These are phyloP conservation scores for Gnomoniopsis smithogilvyi DNA, from an alignment of 2,329 filamentous ascomycete species.

Conservation along the genomic window DNA sequence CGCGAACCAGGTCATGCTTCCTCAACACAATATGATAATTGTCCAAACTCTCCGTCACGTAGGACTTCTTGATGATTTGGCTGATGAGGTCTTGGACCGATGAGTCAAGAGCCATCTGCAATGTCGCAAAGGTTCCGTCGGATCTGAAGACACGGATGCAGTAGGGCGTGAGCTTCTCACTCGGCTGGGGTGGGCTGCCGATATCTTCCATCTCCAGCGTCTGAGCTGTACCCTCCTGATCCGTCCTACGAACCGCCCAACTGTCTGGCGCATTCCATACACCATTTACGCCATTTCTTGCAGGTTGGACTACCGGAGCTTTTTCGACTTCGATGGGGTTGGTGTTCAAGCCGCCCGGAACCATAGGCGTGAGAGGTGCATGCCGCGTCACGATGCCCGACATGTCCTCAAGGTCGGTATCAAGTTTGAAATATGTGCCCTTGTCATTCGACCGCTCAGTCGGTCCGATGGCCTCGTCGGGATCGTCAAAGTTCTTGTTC, in stretches of 20 bases:
- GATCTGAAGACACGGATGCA: constrained; percentile 94
- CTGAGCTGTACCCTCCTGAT: constrained; percentile 57
- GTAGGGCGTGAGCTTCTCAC: constrained; percentile 74
- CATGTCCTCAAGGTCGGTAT: constrained; percentile 88
- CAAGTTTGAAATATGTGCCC: constrained; percentile 69
- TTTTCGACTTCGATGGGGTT: constrained; percentile 39
- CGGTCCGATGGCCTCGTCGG: constrained; percentile 57
- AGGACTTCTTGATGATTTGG: constrained; percentile 93
- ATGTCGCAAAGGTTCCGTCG: constrained; percentile 90
- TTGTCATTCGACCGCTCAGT: constrained; percentile 50
- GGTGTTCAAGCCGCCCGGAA: constrained; percentile 43
- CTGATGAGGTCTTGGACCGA: constrained; percentile 82
- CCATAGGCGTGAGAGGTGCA: constrained; percentile 68
- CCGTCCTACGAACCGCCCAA: constrained; percentile 83
- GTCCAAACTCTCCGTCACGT: constrained; percentile 82
- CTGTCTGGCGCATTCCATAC: constrained; percentile 94
- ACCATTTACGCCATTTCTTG: constrained; percentile 41
- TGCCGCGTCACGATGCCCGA: constrained; percentile 79
- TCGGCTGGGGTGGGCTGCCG: constrained; percentile 63
- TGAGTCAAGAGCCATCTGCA: constrained; percentile 79
- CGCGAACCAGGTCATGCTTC: constrained; percentile 84
- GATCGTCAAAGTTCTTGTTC: constrained; percentile 46
- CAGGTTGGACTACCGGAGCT: constrained; percentile 24
- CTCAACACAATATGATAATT: constrained; percentile 96
- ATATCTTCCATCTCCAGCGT: constrained; percentile 64